Percentiles rank a stretch among this genome's conserved stretches.
Conservation (phyloP, 441 rosid species). For the Sinapis alba region DNA sequence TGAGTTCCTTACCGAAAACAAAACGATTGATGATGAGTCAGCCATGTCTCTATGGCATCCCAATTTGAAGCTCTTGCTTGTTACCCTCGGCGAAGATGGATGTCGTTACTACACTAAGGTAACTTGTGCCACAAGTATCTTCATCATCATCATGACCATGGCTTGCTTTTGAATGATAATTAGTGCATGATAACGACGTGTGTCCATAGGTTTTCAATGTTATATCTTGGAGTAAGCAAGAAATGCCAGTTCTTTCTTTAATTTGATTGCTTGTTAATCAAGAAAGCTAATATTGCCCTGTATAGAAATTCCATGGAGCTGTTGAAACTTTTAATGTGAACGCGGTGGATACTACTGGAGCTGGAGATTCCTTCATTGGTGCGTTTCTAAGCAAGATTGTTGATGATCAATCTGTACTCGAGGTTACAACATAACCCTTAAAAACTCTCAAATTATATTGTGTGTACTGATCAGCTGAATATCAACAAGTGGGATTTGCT, state of each 20-base stretch:
- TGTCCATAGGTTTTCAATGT: not conserved
- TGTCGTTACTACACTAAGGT: slow-evolving; percentile 51
- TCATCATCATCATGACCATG: not conserved
- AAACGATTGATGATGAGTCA: slow-evolving; percentile 44
- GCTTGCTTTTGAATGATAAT: not conserved
- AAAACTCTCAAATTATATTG: not conserved
- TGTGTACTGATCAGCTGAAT: not conserved
- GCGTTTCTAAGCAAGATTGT: slow-evolving; percentile 78
- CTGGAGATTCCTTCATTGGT: slow-evolving; percentile 93
- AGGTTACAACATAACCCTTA: slow-evolving; percentile 47
- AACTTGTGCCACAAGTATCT: not conserved
- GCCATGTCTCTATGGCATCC: slow-evolving; percentile 54
- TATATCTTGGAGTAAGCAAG: too few species aligned
- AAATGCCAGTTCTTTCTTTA: not conserved
- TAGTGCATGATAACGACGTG: not conserved
- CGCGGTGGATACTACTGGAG: slow-evolving; percentile 89
- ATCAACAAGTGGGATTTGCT: not conserved
- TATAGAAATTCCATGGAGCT: slow-evolving; percentile 57
- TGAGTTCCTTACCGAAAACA: slow-evolving; percentile 48
- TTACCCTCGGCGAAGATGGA: slow-evolving; percentile 52
- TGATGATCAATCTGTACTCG: slow-evolving; percentile 66
- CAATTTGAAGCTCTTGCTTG: slow-evolving; percentile 48
- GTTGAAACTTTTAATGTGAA: slow-evolving; percentile 77
- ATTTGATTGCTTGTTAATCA: not conserved
- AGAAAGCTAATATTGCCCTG: not conserved